Conservation (phyloP, 768 basidiomycete species). For the Lentinula aciculospora region DNA sequence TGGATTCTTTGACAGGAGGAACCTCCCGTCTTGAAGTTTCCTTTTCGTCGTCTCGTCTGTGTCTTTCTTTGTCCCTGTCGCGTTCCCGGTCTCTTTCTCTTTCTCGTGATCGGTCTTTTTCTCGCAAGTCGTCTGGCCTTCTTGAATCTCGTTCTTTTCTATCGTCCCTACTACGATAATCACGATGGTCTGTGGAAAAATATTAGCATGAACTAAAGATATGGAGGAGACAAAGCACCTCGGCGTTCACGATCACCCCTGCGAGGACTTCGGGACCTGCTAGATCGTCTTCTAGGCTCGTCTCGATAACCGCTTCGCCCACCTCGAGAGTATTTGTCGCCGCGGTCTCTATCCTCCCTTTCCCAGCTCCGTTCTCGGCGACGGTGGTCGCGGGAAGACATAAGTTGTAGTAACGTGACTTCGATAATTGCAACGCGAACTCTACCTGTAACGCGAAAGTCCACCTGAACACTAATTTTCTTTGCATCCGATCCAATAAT, state of each 20-base stretch:
- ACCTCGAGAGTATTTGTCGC: conserved; percentile 36
- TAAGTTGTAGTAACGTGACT: conserved; percentile 15
- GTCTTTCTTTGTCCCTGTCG: conserved; percentile 34
- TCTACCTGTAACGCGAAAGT: conserved; percentile 3
- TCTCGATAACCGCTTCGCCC: conserved; percentile 32
- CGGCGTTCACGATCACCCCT: conserved; percentile 35
- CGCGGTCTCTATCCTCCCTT: conserved; percentile 39
- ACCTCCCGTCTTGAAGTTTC: conserved; percentile 29
- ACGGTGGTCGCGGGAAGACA: conserved; percentile 59
- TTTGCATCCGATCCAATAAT: not conserved
- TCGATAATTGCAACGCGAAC: conserved; percentile 7
- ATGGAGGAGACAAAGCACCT: conserved; percentile 12
- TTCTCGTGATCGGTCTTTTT: conserved; percentile 32
- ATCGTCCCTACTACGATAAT: conserved; percentile 6
- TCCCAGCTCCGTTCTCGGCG: conserved; percentile 65
- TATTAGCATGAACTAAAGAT: not conserved
- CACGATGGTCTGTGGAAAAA: not conserved
- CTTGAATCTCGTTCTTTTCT: conserved; percentile 27
- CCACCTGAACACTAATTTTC: not conserved
- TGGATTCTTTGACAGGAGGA: not conserved
- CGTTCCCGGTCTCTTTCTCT: conserved; percentile 36
- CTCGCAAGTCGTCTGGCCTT: conserved; percentile 16
- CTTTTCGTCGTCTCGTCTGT: conserved; percentile 29
- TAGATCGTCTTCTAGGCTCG: conserved; percentile 37
- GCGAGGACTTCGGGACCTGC: conserved; percentile 37